phyloP scores from a whole-genome alignment of 1,284 basidiomycete genomes.

The Exobasidium cylindrosporum region DNA sequence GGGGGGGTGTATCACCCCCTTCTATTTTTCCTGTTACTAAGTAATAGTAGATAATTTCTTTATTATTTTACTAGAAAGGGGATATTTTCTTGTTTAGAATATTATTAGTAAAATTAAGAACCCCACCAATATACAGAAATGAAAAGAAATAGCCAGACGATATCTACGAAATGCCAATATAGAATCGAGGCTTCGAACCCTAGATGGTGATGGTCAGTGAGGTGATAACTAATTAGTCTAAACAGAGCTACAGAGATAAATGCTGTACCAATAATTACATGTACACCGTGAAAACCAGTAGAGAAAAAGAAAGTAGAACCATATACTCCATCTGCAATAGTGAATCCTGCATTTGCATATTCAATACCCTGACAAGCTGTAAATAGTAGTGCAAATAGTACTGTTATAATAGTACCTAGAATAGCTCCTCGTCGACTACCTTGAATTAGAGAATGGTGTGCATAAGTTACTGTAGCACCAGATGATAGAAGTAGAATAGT shows the following conservation, averaged over 20 bases:
- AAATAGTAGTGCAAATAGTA: conserved; percentile 50
- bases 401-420: conserved; percentile 40
- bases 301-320: conserved; percentile 53
- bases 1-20: too few species aligned
- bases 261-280: conserved; percentile 51
- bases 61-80: too few species aligned
- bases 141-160: conserved; percentile 56
- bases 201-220: conserved; percentile 54
- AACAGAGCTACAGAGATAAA: conserved; percentile 44
- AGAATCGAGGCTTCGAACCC: conserved; percentile 53
- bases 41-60: too few species aligned
- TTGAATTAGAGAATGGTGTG: conserved; percentile 44
- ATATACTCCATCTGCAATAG: conserved; percentile 53
- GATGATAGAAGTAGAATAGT: conserved; percentile 48
- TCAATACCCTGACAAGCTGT: conserved; percentile 55
- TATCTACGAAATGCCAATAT: conserved; percentile 54
- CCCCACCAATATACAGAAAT: conserved; percentile 54
- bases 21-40: too few species aligned
- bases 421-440: conserved; percentile 44
- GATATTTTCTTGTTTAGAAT: too few species aligned
- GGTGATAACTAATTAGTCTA: conserved; percentile 46
- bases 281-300: conserved; percentile 54
- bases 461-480: conserved; percentile 50
- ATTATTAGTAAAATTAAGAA: too few species aligned
- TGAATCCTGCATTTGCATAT: conserved; percentile 50